Evolutionary conservation across 305 asterid genomes (phyloP).

Genomic region (Nicotiana rustica): DNA sequence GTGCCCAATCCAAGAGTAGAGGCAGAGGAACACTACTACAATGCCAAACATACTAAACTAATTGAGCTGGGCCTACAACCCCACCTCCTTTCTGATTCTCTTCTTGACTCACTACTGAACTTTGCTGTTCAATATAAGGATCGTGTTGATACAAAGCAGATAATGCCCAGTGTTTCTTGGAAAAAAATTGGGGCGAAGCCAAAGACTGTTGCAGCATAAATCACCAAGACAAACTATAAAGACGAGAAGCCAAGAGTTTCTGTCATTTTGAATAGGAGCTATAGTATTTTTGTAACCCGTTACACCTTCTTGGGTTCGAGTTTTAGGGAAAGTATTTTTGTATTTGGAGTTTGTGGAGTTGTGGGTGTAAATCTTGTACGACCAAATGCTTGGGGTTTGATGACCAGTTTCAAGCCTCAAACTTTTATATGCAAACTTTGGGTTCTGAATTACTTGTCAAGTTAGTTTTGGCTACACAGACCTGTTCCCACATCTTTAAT

Average conservation of each 20-base stretch:
- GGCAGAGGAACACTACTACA: slow-evolving; percentile 96
- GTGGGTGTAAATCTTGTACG: not conserved
- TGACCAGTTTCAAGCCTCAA: not conserved
- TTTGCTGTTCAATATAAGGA: slow-evolving; percentile 80
- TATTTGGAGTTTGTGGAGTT: not conserved
- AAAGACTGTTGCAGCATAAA: slow-evolving; percentile 68
- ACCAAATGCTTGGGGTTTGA: not conserved
- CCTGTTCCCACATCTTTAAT: not conserved
- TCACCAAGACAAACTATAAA: slow-evolving; percentile 14
- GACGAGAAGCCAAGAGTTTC: not conserved
- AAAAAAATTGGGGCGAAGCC: slow-evolving; percentile 78
- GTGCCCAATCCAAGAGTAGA: slow-evolving; percentile 97
- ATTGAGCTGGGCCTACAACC: slow-evolving; percentile 84
- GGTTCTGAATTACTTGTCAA: not conserved
- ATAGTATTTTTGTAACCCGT: not conserved
- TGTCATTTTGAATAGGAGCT: not conserved
- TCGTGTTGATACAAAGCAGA: slow-evolving; percentile 79
- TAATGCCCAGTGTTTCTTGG: slow-evolving; percentile 97
- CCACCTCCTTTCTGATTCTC: slow-evolving; percentile 90
- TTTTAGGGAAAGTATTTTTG: not conserved
- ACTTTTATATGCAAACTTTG: not conserved
- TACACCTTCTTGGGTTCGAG: not conserved
- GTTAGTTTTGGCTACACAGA: slow-evolving; percentile 1
- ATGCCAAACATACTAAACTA: slow-evolving; percentile 91
- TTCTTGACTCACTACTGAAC: slow-evolving; percentile 86